These are phyloP conservation scores for Stachybotrys elegans DNA, from an alignment of 2,329 filamentous ascomycete genomes.

Conservation along the genomic window DNA sequence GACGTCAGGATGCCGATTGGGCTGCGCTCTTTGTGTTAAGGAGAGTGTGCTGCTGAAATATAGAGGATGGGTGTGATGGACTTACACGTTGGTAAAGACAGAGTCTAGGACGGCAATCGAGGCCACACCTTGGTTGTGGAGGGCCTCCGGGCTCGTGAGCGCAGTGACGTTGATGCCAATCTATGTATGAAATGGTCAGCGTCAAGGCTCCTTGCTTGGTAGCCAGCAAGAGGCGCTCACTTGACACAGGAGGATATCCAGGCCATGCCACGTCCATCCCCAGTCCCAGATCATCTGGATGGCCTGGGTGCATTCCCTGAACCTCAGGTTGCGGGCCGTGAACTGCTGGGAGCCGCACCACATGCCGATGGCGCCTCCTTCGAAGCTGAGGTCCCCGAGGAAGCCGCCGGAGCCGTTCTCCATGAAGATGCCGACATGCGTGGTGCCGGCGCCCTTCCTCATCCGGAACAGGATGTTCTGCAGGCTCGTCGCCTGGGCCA, in stretches of 20 bases:
- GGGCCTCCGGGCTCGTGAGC: constrained; percentile 42
- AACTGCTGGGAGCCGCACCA: constrained; percentile 87
- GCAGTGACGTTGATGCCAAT: constrained; percentile 76
- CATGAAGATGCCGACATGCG: constrained; percentile 73
- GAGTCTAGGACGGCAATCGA: constrained; percentile 67
- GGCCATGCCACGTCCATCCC: constrained; percentile 74
- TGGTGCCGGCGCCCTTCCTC: constrained; percentile 57
- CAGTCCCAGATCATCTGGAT: constrained; percentile 92
- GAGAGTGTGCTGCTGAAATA: constrained; percentile 70
- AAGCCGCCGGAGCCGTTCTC: constrained; percentile 82
- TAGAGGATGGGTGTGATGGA: constrained; percentile 73
- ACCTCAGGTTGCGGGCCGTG: constrained; percentile 75
- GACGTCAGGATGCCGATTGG: constrained; percentile 58
- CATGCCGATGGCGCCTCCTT: constrained; percentile 71
- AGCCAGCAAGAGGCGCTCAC: too few relatives aligned
- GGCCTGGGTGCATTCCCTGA: constrained; percentile 76
- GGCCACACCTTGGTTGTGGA: constrained; percentile 50
- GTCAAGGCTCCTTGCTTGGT: too few relatives aligned
- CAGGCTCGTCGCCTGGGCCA: constrained; percentile 74
- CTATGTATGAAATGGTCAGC: too few relatives aligned
- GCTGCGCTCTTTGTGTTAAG: constrained; percentile 69
- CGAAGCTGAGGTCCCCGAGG: constrained; percentile 78
- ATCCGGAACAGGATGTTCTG: constrained; percentile 82
- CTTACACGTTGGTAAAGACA: constrained; percentile 39
- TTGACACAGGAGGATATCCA: constrained; percentile 69